Evolutionary conservation across 345 rosid species (phyloP).

Genomic region (Trapa incisa): DNA sequence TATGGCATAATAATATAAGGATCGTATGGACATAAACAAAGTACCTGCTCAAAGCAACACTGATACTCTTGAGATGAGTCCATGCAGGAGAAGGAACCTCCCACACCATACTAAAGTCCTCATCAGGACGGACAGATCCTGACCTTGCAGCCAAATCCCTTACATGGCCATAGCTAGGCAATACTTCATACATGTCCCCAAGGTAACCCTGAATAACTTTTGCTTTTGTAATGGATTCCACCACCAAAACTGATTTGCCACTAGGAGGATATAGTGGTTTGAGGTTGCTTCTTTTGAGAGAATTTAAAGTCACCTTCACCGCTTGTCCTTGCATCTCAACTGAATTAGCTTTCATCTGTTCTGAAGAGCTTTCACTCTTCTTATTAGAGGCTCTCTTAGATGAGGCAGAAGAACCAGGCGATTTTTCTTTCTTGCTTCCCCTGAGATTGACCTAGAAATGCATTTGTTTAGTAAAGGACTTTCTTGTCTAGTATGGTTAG

Average conservation of each 20-base stretch:
- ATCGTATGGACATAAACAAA: constrained; percentile 1
- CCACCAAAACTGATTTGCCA: constrained; percentile 83
- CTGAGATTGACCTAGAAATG: background rate
- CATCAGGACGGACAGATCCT: constrained; percentile 95
- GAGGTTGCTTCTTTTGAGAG: constrained; percentile 24
- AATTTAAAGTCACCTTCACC: constrained; percentile 12
- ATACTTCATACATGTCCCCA: constrained; percentile 79
- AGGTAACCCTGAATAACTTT: constrained; percentile 90
- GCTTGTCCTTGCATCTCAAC: constrained; percentile 14
- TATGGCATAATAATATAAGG: background rate
- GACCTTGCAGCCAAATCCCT: constrained; percentile 95
- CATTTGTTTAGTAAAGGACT: background rate
- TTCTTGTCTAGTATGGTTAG: too few relatives aligned
- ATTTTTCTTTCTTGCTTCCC: background rate
- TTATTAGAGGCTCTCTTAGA: constrained; percentile 22
- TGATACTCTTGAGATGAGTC: constrained; percentile 95
- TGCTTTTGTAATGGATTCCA: constrained; percentile 87
- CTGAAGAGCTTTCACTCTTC: constrained; percentile 22
- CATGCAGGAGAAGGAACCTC: constrained; percentile 95
- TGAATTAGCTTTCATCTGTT: constrained; percentile 17
- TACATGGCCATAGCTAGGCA: constrained; percentile 94
- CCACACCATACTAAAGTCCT: constrained; percentile 98
- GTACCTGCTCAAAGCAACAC: constrained; percentile 76
- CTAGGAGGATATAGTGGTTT: constrained; percentile 68
- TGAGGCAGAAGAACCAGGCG: constrained; percentile 1